These are phyloP conservation scores for Amanita thiersii DNA, from an alignment of 768 basidiomycete genomes.

Conservation along the genomic window DNA sequence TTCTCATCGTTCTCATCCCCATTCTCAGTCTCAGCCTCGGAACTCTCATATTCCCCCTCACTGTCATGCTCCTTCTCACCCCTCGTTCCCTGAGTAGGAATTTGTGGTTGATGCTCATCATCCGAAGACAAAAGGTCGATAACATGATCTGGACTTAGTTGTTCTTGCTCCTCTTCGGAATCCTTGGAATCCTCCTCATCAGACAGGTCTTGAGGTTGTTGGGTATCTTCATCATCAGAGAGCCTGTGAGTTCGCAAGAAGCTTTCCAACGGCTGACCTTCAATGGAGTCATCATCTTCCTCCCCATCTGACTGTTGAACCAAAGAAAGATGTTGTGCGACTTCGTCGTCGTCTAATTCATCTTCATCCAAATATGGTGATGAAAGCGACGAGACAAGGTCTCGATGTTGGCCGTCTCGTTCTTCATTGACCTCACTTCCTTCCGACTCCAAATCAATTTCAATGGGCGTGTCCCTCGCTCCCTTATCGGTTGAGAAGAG, in stretches of 20 bases:
- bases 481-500: constrained; percentile 25
- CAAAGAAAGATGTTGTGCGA: constrained; percentile 6
- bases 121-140: constrained; percentile 11
- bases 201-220: neutral
- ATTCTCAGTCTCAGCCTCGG: constrained; percentile 18
- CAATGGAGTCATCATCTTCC: neutral
- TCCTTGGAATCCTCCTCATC: neutral
- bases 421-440: constrained; percentile 16
- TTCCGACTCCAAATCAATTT: constrained; percentile 30
- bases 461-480: constrained; percentile 35
- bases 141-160: constrained; percentile 16
- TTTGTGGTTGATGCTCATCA: constrained; percentile 20
- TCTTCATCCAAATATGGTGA: too few species aligned
- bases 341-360: constrained; percentile 7
- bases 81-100: neutral
- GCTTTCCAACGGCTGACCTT: constrained; percentile 5
- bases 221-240: neutral
- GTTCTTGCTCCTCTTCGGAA: constrained; percentile 24
- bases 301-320: constrained; percentile 6
- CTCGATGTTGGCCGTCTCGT: constrained; percentile 14
- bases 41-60: neutral
- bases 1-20: constrained; percentile 22
- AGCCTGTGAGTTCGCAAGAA: neutral
- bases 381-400: too few species aligned
- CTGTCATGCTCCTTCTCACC: constrained; percentile 15